Percentiles rank a stretch among this genome's conserved stretches.
phyloP scores from a whole-genome alignment of 1,139 yeast genomes.

The Pichia sp. region DNA sequence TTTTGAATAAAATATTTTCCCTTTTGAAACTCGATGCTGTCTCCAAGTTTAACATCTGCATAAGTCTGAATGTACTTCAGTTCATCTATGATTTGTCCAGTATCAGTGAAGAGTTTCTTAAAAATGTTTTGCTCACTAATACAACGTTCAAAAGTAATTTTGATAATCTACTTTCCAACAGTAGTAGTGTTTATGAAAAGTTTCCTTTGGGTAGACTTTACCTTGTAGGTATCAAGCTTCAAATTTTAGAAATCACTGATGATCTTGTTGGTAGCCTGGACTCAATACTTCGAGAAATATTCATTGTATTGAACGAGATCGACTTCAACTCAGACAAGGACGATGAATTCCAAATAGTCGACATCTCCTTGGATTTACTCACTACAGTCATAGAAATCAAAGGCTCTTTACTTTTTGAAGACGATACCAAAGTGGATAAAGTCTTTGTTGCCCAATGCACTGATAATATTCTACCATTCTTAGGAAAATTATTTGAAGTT shows the following conservation, averaged over 20 bases:
- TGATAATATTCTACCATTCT: constrained; percentile 26
- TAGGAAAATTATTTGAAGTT: constrained; percentile 34
- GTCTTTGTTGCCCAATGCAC: constrained; percentile 19
- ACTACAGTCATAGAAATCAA: constrained; percentile 69
- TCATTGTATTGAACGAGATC: constrained; percentile 23
- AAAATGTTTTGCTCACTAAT: constrained; percentile 26
- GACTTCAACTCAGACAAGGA: constrained; percentile 30
- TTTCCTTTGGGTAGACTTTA: constrained; percentile 44
- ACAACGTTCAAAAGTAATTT: constrained; percentile 22
- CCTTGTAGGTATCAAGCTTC: constrained; percentile 58
- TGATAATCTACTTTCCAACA: neutral
- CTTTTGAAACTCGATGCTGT: constrained; percentile 31
- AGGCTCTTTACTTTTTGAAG: constrained; percentile 27
- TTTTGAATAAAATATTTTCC: constrained; percentile 40
- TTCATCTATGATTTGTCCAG: constrained; percentile 64
- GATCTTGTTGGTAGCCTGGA: constrained; percentile 24
- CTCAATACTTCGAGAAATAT: constrained; percentile 19
- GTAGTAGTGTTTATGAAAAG: neutral
- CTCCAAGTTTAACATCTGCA: constrained; percentile 36
- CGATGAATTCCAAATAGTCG: constrained; percentile 58
- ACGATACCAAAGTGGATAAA: constrained; percentile 12
- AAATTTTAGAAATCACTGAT: constrained; percentile 47
- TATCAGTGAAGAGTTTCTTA: constrained; percentile 57
- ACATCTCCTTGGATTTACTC: constrained; percentile 66
- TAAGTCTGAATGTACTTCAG: constrained; percentile 47